Evolutionary conservation across 2,329 filamentous ascomycete genomes (phyloP), one percentile per base, ranked within the genome.

Genomic region (Fusarium dlaminii): DNA sequence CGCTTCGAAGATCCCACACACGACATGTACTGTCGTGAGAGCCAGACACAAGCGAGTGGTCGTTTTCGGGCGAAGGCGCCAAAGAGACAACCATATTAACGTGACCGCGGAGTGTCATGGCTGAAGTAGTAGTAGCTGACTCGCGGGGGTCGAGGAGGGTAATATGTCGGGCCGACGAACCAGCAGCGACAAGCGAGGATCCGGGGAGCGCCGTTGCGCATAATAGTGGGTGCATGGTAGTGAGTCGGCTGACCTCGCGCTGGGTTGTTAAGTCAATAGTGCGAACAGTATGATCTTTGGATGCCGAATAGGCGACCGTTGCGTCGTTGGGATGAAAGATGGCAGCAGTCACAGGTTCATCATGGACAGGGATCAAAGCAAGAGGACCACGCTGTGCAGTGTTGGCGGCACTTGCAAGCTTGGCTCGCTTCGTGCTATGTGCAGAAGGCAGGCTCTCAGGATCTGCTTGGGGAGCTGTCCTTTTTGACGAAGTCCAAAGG

Each of bases 31-130:
- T 95, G 82, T 99, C 96, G 82, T 97, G 94, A 51, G 93, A 93
- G n/a, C 90, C 96, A 37, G 93, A 96, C 1, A 96, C 94, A 14
- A 99, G 87, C n/a, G 93, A 91, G 84, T 95, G 94, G 71, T 92
- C 90, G 79, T 92, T 95, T 45, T 90, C 88, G 12, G 89, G 90
- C 43, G 84, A 86, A 15, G 85, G 80, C 4, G 82, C 79, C 37
- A 91, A 78, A 13, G 84, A 85, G 4, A 86, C 85, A 24, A 92
- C 87, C 84, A 89, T 89, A 84, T 98, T 98, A 68, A 90, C 90
- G 84, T 98, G 96, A 2, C 96, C 96, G 39, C 94, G 90, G 27
- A 98, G 89, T n/a, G 94, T 98, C 91, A 98, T 94, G 45, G 94
- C 94, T 17, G 92, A 90, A 30, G 96, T 93, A 3, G 91, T 89